Conservation (phyloP, 495 filamentous ascomycete species). For the Xylaria curta region DNA sequence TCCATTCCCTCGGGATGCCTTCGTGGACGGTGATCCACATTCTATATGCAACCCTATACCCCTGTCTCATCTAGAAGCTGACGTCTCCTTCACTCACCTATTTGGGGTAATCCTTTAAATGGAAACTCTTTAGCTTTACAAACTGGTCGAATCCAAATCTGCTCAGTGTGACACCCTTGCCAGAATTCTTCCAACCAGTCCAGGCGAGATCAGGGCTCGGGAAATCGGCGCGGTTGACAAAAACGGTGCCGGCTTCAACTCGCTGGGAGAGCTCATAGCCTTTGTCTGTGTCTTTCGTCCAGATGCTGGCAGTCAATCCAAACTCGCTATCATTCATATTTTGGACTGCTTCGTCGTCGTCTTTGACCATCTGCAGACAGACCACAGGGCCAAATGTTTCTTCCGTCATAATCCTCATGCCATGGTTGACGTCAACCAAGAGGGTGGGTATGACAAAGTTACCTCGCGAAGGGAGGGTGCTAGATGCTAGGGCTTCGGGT, state of each 20-base stretch:
- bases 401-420: slow-evolving; percentile 90
- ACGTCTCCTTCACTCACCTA: slow-evolving; percentile 34
- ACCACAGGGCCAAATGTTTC: slow-evolving; percentile 97
- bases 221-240: slow-evolving; percentile 94
- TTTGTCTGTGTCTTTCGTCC: slow-evolving; percentile 85
- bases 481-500: slow-evolving; percentile 78
- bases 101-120: slow-evolving; percentile 88
- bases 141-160: slow-evolving; percentile 94
- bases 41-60: not conserved
- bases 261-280: slow-evolving; percentile 80
- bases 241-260: slow-evolving; percentile 94
- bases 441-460: slow-evolving; percentile 89
- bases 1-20: slow-evolving; percentile 26
- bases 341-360: slow-evolving; percentile 79
- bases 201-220: slow-evolving; percentile 95
- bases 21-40: slow-evolving; percentile 6
- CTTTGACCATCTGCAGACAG: slow-evolving; percentile 88
- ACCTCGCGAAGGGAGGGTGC: slow-evolving; percentile 68
- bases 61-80: slow-evolving; percentile 12
- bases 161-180: slow-evolving; percentile 87
- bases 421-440: slow-evolving; percentile 79
- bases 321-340: slow-evolving; percentile 97
- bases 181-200: slow-evolving; percentile 98
- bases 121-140: slow-evolving; percentile 93
- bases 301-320: slow-evolving; percentile 95